phyloP scores from a whole-genome alignment of 2,329 filamentous ascomycete genomes.

The Hymenoscyphus fructigenus region DNA sequence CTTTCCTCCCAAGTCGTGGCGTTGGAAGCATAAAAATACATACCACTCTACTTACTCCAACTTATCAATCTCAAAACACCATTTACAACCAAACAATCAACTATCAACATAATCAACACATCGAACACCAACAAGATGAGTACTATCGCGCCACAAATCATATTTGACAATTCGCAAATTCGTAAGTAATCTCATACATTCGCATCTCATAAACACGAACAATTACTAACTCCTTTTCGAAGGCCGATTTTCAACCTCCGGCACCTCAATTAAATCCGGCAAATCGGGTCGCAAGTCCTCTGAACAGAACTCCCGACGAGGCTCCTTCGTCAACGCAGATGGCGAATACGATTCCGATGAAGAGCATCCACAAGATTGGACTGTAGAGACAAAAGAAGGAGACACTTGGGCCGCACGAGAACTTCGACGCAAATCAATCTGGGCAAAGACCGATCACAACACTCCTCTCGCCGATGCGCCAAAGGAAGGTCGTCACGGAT shows the following conservation, averaged over 20 bases:
- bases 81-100: not conserved
- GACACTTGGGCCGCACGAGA: constrained; percentile 15
- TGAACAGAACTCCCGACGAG: not conserved
- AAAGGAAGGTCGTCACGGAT: constrained; percentile 8
- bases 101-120: not conserved
- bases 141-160: not conserved
- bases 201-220: not conserved
- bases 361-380: constrained; percentile 15
- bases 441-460: constrained; percentile 11
- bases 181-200: not conserved
- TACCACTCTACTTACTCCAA: not conserved
- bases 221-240: not conserved
- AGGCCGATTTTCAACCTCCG: constrained; percentile 11
- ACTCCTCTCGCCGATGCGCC: constrained; percentile 1
- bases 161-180: not conserved
- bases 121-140: not conserved
- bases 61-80: not conserved
- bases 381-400: constrained; percentile 8
- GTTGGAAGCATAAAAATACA: not conserved
- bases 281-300: not conserved
- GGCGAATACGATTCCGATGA: constrained; percentile 8
- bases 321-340: not conserved
- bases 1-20: not conserved
- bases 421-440: constrained; percentile 8
- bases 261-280: not conserved